Base-by-base conservation (phyloP, 345 rosid species). In the Bruguiera parviflora region DNA sequence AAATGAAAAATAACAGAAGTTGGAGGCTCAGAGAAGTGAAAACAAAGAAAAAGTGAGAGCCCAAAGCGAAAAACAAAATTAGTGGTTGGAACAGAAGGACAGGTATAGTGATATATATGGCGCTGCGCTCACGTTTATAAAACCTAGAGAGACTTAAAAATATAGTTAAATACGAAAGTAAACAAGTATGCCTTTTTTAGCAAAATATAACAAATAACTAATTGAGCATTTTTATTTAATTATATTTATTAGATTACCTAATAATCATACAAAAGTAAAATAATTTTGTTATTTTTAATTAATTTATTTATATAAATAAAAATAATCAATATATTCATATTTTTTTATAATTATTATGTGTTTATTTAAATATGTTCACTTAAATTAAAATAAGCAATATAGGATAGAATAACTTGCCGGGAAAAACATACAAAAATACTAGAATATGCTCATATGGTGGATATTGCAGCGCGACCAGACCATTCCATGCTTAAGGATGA, bases 361-460 rank as follows among this genome's bases (percentile, higher is more conserved):
- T 5, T 1, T 6, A n/a, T 53, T 53, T 6, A 20, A 53, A 2
- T n/a, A 10, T 53, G 55, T 27, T 27, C 28, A 27, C 28, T 27
- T 27, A 27, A 27, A 21, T 55, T 21, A 55, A 55, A 21, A 20
- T 18, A 21, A 24, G 51, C 53, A 51, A 39, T 21, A 33, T 4
- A 66, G 49, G 6, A n/a, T 19, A 21, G 33, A 57, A n/a, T 64
- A 74, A 20, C 49, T 13, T 11, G 49, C 18, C 49, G 67, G 53
- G 19, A 56, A 7, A 33, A 52, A 75, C 13, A 33, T 49, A 11
- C n/a, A 64, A 58, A 78, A 57, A 61, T 29, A 68, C 58, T 58
- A 76, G 80, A 83, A 83, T 74, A 84, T 72, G 74, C 37, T 68
- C 69, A 58, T 80, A 85, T 75, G 89, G 89, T 84, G 84, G 88